These are phyloP conservation scores for Boeremia exigua DNA, from an alignment of 2,329 filamentous ascomycete species.

Conservation along the genomic window DNA sequence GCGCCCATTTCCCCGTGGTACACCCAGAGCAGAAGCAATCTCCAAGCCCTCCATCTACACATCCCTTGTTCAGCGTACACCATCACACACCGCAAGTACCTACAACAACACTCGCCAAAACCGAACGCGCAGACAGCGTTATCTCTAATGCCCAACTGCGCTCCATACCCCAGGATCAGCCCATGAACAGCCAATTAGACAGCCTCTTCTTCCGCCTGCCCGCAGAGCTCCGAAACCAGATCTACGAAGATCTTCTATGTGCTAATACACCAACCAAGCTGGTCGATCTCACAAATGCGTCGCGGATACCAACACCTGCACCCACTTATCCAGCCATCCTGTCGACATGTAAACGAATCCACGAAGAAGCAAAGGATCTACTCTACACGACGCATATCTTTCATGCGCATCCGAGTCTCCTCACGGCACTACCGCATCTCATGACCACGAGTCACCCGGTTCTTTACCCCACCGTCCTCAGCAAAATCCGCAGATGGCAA, in stretches of 20 bases:
- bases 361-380: constrained; percentile 52
- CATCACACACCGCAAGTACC: constrained; percentile 8
- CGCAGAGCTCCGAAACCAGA: constrained; percentile 66
- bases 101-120: constrained; percentile 12
- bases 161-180: neutral
- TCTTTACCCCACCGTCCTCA: constrained; percentile 34
- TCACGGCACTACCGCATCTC: constrained; percentile 54
- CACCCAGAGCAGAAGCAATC: constrained; percentile 8
- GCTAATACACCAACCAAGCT: constrained; percentile 20
- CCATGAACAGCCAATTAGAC: constrained; percentile 17
- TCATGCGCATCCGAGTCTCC: constrained; percentile 56
- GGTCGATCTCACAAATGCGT: constrained; percentile 7
- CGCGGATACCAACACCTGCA: constrained; percentile 13
- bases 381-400: constrained; percentile 60
- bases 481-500: constrained; percentile 53
- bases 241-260: constrained; percentile 54
- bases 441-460: constrained; percentile 47
- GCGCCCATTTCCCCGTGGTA: constrained; percentile 25
- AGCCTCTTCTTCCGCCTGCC: constrained; percentile 57
- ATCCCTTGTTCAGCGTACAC: constrained; percentile 16
- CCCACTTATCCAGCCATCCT: constrained; percentile 51
- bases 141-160: neutral
- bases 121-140: constrained; percentile 6
- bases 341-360: constrained; percentile 49
- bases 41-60: constrained; percentile 12